Conservation (phyloP, 768 basidiomycete genomes). For the Tubosaeta brunneosetosa region DNA sequence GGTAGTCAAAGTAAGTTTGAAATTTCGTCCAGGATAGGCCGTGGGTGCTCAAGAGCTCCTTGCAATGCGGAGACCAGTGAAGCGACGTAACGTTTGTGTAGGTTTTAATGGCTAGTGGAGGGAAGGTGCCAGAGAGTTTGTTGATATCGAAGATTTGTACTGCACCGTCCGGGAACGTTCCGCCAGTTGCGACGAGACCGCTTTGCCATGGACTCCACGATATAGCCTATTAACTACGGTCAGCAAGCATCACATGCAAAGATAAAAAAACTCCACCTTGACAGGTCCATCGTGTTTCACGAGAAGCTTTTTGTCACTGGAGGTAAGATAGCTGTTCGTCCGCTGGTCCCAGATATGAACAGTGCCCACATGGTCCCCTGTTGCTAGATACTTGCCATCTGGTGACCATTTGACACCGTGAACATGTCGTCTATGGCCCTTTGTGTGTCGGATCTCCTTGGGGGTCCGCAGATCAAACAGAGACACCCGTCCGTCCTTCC, state of each 20-base stretch:
- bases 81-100: slow-evolving; percentile 56
- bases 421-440: slow-evolving; percentile 32
- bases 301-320: slow-evolving; percentile 33
- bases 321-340: slow-evolving; percentile 29
- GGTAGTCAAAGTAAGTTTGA: slow-evolving; percentile 16
- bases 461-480: slow-evolving; percentile 35
- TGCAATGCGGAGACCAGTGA: slow-evolving; percentile 71
- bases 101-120: slow-evolving; percentile 42
- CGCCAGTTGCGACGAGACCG: slow-evolving; percentile 62
- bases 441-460: slow-evolving; percentile 24
- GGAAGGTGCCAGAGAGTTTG: slow-evolving; percentile 39
- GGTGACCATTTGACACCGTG: slow-evolving; percentile 40
- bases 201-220: slow-evolving; percentile 75
- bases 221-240: slow-evolving; percentile 44
- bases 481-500: slow-evolving; percentile 34
- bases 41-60: slow-evolving; percentile 83
- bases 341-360: slow-evolving; percentile 44
- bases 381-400: slow-evolving; percentile 38
- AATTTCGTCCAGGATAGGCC: slow-evolving; percentile 34
- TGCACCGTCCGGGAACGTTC: slow-evolving; percentile 56
- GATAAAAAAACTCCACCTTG: slow-evolving; percentile 30
- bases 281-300: slow-evolving; percentile 42
- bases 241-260: neutral
- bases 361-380: slow-evolving; percentile 37
- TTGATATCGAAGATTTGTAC: slow-evolving; percentile 49